Percentiles rank a stretch among this genome's conserved stretches.
Conservation (phyloP, 2,329 filamentous ascomycete species). For the Aureobasidium melanogenum region DNA sequence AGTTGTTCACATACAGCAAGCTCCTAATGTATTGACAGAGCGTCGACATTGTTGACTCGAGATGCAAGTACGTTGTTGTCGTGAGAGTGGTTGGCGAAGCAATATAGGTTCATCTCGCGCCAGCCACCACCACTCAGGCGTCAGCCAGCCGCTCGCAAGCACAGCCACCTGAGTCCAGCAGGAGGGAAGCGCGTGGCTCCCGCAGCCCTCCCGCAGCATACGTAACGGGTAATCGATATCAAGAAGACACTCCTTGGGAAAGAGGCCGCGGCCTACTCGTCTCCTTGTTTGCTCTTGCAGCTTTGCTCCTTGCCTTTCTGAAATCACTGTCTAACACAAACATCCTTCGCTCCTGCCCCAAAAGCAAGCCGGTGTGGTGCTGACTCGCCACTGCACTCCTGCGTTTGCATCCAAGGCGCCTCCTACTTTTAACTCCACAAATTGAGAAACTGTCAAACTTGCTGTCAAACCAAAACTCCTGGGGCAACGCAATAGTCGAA, state of each 20-base stretch:
- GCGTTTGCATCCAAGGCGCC: background rate
- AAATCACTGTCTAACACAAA: background rate
- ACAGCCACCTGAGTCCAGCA: background rate
- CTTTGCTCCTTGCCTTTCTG: background rate
- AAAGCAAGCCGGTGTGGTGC: background rate
- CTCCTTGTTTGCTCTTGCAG: background rate
- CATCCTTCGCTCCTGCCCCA: background rate
- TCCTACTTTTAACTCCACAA: background rate
- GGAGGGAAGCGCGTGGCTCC: background rate
- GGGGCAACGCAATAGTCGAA: background rate
- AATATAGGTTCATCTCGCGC: background rate
- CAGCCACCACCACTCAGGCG: background rate
- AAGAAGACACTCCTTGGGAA: background rate
- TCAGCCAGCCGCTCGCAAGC: background rate
- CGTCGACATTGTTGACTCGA: background rate
- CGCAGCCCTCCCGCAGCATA: background rate
- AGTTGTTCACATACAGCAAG: background rate
- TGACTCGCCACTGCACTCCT: background rate
- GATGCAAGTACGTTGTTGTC: background rate
- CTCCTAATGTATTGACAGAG: background rate
- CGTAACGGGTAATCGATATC: background rate
- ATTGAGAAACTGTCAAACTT: background rate
- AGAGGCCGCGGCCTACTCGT: background rate
- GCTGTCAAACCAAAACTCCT: background rate
- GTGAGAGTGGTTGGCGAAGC: background rate